phyloP scores from a whole-genome alignment of 345 rosid genomes.

The Eucalyptus brandiana region DNA sequence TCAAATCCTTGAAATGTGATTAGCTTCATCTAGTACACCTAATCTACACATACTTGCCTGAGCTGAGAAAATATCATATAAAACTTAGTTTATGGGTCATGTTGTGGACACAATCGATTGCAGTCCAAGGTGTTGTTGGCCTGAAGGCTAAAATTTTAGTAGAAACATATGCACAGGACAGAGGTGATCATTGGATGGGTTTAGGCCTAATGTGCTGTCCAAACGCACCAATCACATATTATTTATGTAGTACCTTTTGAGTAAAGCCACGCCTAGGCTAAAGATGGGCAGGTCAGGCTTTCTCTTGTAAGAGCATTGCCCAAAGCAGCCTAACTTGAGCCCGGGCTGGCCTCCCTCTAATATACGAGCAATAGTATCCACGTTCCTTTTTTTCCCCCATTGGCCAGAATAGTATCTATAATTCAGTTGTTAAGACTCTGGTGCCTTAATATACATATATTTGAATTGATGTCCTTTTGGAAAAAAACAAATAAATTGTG shows the following conservation, averaged over 20 bases:
- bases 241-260: not conserved
- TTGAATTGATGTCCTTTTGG: not conserved
- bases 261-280: not conserved
- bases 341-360: not conserved
- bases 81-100: not conserved
- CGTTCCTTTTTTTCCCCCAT: not conserved
- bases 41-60: not conserved
- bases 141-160: not conserved
- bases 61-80: not conserved
- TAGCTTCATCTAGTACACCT: not conserved
- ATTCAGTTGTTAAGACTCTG: not conserved
- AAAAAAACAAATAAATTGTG: not conserved
- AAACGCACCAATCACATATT: not conserved
- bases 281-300: not conserved
- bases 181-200: not conserved
- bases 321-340: not conserved
- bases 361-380: not conserved
- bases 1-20: not conserved
- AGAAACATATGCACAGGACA: not conserved
- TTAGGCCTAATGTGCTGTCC: not conserved
- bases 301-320: not conserved
- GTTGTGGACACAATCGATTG: not conserved
- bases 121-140: not conserved
- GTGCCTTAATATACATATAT: not conserved
- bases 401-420: too few species aligned